Evolutionary conservation across 495 filamentous ascomycete species (phyloP).

Genomic region (Penicillium steckii): DNA sequence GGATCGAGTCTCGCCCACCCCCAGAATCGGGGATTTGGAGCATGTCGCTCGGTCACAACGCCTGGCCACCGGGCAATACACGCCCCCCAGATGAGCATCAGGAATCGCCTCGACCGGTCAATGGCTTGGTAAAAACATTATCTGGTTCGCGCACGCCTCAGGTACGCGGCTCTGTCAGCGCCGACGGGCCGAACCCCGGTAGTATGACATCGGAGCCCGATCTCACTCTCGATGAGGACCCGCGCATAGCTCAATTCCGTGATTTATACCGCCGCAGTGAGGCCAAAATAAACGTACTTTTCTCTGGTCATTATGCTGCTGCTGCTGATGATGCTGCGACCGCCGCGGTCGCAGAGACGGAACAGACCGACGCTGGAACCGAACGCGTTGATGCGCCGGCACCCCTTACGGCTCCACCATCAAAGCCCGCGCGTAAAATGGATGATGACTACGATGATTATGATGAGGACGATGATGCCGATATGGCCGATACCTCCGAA

Average conservation of each 20-base stretch:
- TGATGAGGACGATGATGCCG: constrained; percentile 80
- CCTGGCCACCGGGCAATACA: constrained; percentile 49
- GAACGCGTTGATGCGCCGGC: constrained; percentile 42
- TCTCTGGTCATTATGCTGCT: constrained; percentile 48
- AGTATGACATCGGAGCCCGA: constrained; percentile 51
- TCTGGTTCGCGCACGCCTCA: constrained; percentile 50
- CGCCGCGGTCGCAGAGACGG: constrained; percentile 27
- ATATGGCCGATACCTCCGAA: constrained; percentile 51
- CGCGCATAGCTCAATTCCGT: constrained; percentile 58
- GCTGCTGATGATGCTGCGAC: constrained; percentile 29
- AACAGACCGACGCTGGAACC: constrained; percentile 27
- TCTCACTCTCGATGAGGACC: constrained; percentile 61
- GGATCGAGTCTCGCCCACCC: constrained; percentile 48
- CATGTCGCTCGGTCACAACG: constrained; percentile 53
- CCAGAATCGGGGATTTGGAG: constrained; percentile 48
- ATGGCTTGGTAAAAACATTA: constrained; percentile 46
- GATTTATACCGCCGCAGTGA: constrained; percentile 59
- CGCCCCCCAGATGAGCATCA: constrained; percentile 46
- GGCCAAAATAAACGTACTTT: constrained; percentile 57
- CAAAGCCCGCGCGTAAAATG: constrained; percentile 67
- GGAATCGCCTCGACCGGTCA: constrained; percentile 44
- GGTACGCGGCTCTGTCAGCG: constrained; percentile 48
- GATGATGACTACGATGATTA: constrained; percentile 80
- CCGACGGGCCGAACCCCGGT: constrained; percentile 45
- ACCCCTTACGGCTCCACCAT: constrained; percentile 41